These are phyloP conservation scores for Phoenix roebelenii DNA, from an alignment of 176 grass and related monocot genomes.

Conservation along the genomic window DNA sequence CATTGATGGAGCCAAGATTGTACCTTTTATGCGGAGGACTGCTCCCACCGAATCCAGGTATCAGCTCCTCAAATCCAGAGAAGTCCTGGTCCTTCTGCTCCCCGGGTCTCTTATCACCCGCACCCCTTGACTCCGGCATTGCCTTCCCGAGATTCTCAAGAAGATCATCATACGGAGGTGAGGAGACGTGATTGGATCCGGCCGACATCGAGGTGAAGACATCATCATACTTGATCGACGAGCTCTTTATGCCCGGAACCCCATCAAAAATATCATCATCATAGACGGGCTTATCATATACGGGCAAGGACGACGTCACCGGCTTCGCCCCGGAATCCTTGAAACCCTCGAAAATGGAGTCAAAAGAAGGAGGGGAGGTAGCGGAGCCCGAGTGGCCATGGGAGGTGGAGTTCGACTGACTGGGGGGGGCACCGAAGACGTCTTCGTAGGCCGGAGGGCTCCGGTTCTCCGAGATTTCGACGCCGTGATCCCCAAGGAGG, in stretches of 20 bases:
- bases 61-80: conserved; percentile 61
- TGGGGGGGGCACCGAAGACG: not conserved
- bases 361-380: conserved; percentile 24
- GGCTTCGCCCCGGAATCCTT: conserved; percentile 11
- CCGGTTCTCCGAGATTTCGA: conserved; percentile 1
- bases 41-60: conserved; percentile 58
- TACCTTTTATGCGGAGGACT: conserved; percentile 33
- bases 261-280: conserved; percentile 45
- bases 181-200: conserved; percentile 11
- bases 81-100: conserved; percentile 18
- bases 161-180: conserved; percentile 58
- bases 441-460: conserved; percentile 20
- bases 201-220: conserved; percentile 26
- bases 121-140: conserved; percentile 4
- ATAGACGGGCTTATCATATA: conserved; percentile 28
- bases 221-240: conserved; percentile 46
- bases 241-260: conserved; percentile 30
- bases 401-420: conserved; percentile 17
- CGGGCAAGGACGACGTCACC: conserved; percentile 6
- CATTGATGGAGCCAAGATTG: not conserved
- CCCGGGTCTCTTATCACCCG: conserved; percentile 6
- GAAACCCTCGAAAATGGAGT: conserved; percentile 14
- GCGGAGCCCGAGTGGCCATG: too few species aligned
- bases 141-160: conserved; percentile 46
- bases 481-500: conserved; percentile 37